Base-by-base conservation (phyloP, 192 early-diverging fungal species). In the Coemansia sp. region DNA sequence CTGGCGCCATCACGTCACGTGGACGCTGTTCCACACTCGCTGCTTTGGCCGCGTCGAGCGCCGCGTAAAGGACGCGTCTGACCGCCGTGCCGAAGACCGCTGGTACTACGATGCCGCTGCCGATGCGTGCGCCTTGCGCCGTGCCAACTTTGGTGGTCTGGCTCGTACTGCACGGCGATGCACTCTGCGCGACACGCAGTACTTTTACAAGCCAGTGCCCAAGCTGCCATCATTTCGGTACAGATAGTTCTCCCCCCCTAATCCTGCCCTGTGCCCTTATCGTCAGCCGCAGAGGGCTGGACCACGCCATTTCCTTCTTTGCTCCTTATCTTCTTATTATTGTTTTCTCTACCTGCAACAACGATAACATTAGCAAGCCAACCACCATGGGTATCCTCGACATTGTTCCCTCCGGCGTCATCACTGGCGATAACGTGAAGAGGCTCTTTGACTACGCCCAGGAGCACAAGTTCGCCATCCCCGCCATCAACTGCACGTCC, bases 401-500 rank as follows among this genome's bases (percentile, higher is more conserved):
- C 74, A 83, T 94, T 64, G 87, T 96, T 72, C 88, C 90, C 48
- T 81, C 93, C 70, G 94, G 94, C 57, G 94, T 97, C 74, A 81
- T 97, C 72, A 93, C 93, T 59, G 94, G 94, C 69, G 90, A 97
- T 76, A 84, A 94, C 80, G 86, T 95, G 72, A 85, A 85, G 81
- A 93, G 90, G 84, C 72, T 90, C 53, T 88, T 90, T 57, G 67
- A 85, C 61, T 91, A 87, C 54, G 86, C 85, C 26, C 82, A 80
- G 65, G 70, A 94, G 75, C 83, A 97, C 76, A 69, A 84, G 29
- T 97, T 94, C 63, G 95, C 95, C 67, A 97, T 97, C 81, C 93
- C 95, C 46, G 93, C 95, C 38, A 88, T 97, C 83, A 97, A 97
- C 84, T 94, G 93, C 87, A 95, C 93, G 68, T 90, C 90, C 36